Percentiles rank a stretch among this genome's conserved stretches.
Evolutionary conservation across 331 rosid species (phyloP).

Genomic region (Pyracantha coccinea): DNA sequence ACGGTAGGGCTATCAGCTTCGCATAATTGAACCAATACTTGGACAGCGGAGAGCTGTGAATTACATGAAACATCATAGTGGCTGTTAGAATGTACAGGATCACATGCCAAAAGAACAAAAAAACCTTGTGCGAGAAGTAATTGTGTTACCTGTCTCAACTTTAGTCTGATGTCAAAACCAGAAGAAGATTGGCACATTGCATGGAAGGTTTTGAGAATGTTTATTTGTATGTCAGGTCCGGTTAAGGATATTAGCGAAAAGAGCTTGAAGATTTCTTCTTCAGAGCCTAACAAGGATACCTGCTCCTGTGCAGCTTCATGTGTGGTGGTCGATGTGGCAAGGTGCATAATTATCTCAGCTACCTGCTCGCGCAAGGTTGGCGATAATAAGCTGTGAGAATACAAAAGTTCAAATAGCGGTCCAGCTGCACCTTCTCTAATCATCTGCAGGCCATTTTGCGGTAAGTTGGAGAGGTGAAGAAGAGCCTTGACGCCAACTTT

Average conservation of each 20-base stretch:
- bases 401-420: constrained; percentile 51
- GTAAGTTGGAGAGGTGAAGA: constrained; percentile 41
- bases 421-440: constrained; percentile 41
- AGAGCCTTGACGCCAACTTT: constrained; percentile 45
- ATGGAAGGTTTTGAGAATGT: constrained; percentile 44
- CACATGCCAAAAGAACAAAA: not conserved
- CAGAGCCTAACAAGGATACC: too few relatives aligned
- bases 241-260: constrained; percentile 27
- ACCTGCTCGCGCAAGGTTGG: constrained; percentile 42
- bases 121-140: not conserved
- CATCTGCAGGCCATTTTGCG: constrained; percentile 51
- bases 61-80: not conserved
- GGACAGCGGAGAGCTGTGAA: constrained; percentile 51
- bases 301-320: constrained; percentile 17
- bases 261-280: too few relatives aligned
- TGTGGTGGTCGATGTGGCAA: constrained; percentile 39
- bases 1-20: constrained; percentile 35
- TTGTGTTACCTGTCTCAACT: constrained; percentile 43
- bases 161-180: constrained; percentile 45
- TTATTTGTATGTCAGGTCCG: constrained; percentile 40
- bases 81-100: not conserved
- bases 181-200: constrained; percentile 49
- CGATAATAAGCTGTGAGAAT: constrained; percentile 34
- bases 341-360: constrained; percentile 48
- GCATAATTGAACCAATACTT: constrained; percentile 43